A percentile compares a stretch with the other conserved stretches of the same genome.
Conservation (phyloP, 768 basidiomycete genomes). For the Mycena galericulata region DNA sequence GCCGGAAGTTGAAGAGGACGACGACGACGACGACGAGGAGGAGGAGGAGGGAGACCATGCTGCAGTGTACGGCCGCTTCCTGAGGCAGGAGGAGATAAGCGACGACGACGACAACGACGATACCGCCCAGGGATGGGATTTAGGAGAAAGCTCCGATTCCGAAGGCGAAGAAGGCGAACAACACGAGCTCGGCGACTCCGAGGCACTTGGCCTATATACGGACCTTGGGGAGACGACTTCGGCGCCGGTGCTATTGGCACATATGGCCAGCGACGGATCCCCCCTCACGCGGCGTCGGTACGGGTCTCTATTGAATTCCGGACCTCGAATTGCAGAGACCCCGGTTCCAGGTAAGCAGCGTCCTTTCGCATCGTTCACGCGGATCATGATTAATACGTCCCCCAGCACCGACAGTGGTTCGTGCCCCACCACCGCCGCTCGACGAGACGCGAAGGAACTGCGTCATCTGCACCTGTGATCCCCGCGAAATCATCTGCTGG, state of each 20-base stretch:
- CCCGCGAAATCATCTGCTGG: constrained; percentile 84
- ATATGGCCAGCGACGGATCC: constrained; percentile 56
- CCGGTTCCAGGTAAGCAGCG: constrained; percentile 24
- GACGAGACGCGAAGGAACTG: constrained; percentile 55
- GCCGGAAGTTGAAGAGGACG: not conserved
- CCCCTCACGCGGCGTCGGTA: constrained; percentile 69
- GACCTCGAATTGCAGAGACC: constrained; percentile 31
- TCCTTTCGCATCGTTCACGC: not conserved
- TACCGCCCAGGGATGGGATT: constrained; percentile 22
- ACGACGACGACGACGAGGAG: constrained; percentile 21
- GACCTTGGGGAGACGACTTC: constrained; percentile 58
- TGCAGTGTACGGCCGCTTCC: constrained; percentile 30
- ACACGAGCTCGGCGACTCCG: constrained; percentile 42
- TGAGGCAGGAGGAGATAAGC: constrained; percentile 36
- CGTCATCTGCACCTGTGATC: constrained; percentile 79
- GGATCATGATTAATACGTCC: not conserved
- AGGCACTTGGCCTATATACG: constrained; percentile 62
- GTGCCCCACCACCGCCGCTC: constrained; percentile 23
- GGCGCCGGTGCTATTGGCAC: constrained; percentile 64
- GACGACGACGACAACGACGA: constrained; percentile 25
- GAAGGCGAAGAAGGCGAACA: constrained; percentile 18
- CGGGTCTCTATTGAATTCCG: constrained; percentile 46
- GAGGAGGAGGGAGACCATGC: constrained; percentile 14
- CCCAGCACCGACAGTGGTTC: constrained; percentile 38
- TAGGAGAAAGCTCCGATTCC: constrained; percentile 22